Evolutionary conservation across 371 early-diverging fungal genomes (phyloP).

Genomic region (Apophysomyces variabilis): DNA sequence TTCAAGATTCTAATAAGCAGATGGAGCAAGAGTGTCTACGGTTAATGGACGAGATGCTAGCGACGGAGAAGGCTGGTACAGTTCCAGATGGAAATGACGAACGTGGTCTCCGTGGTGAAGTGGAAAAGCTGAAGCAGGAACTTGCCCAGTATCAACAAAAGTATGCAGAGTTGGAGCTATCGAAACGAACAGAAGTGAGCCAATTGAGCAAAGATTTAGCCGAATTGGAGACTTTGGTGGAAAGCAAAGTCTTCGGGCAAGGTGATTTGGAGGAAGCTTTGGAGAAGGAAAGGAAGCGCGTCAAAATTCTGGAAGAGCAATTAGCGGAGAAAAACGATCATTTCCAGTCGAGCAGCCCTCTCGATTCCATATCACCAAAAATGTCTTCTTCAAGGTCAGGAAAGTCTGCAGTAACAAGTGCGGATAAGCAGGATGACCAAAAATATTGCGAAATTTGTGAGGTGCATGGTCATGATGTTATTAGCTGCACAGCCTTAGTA

Average conservation of each 20-base stretch:
- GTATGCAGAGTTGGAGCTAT: slow-evolving; percentile 52
- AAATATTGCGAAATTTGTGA: slow-evolving; percentile 68
- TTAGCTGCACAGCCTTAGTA: slow-evolving; percentile 7
- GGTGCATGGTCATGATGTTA: slow-evolving; percentile 50
- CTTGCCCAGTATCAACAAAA: slow-evolving; percentile 52
- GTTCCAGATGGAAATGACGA: background rate
- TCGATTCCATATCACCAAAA: slow-evolving; percentile 75
- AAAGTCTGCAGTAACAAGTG: background rate
- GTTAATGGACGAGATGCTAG: slow-evolving; percentile 72
- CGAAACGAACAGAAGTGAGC: slow-evolving; percentile 59
- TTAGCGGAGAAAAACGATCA: background rate
- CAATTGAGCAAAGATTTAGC: slow-evolving; percentile 68
- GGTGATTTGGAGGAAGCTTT: slow-evolving; percentile 68
- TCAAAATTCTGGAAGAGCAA: background rate
- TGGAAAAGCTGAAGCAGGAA: slow-evolving; percentile 53
- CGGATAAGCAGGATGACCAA: slow-evolving; percentile 9
- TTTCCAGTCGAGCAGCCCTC: slow-evolving; percentile 56
- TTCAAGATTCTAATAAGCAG: slow-evolving; percentile 63
- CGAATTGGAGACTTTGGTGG: slow-evolving; percentile 72
- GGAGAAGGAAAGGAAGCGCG: slow-evolving; percentile 34
- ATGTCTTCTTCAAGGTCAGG: slow-evolving; percentile 49
- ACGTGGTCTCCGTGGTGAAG: slow-evolving; percentile 33
- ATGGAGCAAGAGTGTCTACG: slow-evolving; percentile 75
- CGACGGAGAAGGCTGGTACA: slow-evolving; percentile 26
- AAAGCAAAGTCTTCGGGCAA: slow-evolving; percentile 73